Evolutionary conservation across 202 grass and related monocot genomes (phyloP).

Genomic region (Schoenoplectus tabernaemontani): DNA sequence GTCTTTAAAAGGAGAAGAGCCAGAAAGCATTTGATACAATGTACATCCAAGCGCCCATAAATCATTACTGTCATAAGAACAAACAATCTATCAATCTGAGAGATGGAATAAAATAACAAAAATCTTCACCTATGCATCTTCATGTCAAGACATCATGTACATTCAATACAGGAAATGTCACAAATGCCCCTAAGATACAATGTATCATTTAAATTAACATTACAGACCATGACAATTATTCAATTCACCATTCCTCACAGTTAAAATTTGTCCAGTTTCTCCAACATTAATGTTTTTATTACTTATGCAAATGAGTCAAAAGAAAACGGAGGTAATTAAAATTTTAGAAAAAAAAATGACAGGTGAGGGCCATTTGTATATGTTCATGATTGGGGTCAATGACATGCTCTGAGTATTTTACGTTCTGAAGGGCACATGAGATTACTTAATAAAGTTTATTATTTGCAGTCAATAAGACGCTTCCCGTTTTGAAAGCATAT

Average conservation of each 20-base stretch:
- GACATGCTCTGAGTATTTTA: background rate
- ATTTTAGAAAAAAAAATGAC: background rate
- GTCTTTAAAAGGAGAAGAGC: constrained; percentile 93
- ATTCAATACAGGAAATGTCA: no score
- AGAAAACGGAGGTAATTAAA: background rate
- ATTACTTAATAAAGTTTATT: background rate
- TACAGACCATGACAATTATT: background rate
- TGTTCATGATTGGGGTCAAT: background rate
- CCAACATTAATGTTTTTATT: background rate
- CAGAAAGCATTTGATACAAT: constrained; percentile 95
- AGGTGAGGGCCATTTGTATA: background rate
- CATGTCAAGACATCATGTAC: background rate
- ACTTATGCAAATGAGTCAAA: background rate
- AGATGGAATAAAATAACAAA: background rate
- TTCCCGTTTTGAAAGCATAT: background rate
- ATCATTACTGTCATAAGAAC: constrained; percentile 73
- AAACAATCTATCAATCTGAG: constrained; percentile 8
- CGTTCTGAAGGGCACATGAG: background rate
- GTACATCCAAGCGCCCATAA: constrained; percentile 95
- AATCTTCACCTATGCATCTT: background rate
- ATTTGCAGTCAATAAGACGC: background rate
- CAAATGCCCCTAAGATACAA: background rate
- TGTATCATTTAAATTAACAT: background rate
- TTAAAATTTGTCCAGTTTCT: background rate
- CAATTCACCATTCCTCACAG: background rate